A percentile compares a stretch with the other conserved stretches of the same genome.
phyloP scores from a whole-genome alignment of 2,329 filamentous ascomycete genomes.

The Botryosphaeria dothidea region DNA sequence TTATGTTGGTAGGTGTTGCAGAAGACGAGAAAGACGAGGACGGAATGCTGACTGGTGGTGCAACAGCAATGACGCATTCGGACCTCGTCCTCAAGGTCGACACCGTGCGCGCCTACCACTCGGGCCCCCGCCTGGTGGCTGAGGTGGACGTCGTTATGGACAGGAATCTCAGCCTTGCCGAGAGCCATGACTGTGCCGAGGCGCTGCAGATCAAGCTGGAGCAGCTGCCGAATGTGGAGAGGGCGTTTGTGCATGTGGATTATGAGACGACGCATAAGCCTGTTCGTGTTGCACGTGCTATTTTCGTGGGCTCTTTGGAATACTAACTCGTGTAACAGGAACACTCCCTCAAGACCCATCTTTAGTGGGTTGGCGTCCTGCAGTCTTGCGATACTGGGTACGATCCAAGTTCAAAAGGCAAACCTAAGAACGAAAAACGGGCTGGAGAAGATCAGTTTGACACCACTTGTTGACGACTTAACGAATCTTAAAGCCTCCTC shows the following conservation, averaged over 20 bases:
- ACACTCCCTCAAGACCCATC: neutral
- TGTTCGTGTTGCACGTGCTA: neutral
- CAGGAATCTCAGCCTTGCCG: slow-evolving; percentile 66
- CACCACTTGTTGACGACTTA: too few species aligned
- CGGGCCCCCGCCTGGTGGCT: slow-evolving; percentile 82
- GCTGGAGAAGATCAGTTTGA: too few species aligned
- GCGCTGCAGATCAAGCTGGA: slow-evolving; percentile 93
- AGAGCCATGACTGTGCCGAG: slow-evolving; percentile 91
- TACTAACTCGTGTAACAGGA: neutral
- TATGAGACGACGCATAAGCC: neutral
- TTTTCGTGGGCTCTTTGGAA: neutral
- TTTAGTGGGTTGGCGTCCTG: too few species aligned
- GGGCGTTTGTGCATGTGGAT: neutral
- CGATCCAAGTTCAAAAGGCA: too few species aligned
- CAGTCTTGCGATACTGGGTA: too few species aligned
- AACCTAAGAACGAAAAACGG: too few species aligned
- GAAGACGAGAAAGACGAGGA: neutral
- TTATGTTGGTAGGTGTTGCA: slow-evolving; percentile 59
- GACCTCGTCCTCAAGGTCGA: slow-evolving; percentile 81
- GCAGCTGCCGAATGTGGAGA: slow-evolving; percentile 83
- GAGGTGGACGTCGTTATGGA: slow-evolving; percentile 98
- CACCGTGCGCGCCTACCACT: slow-evolving; percentile 92
- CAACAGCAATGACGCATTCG: slow-evolving; percentile 72
- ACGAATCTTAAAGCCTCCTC: too few species aligned
- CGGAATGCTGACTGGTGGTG: neutral